These are phyloP conservation scores for Galerina marginata DNA, from an alignment of 768 basidiomycete genomes.

Conservation along the genomic window DNA sequence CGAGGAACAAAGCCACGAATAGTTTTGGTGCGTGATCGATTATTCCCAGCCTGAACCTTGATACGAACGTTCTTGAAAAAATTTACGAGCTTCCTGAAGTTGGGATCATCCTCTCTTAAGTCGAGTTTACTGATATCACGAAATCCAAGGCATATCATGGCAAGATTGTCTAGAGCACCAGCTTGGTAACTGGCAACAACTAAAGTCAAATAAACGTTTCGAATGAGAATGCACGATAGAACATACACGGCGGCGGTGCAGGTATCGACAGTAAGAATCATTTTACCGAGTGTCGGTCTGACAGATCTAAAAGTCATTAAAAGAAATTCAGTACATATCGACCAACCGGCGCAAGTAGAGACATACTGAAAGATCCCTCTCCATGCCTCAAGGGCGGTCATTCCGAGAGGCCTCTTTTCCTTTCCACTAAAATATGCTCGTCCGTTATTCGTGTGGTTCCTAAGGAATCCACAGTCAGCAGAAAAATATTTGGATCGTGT, in stretches of 20 bases:
- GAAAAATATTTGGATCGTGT: not conserved
- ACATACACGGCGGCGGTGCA: conserved; percentile 51
- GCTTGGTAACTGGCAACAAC: conserved; percentile 30
- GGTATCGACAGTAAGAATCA: conserved; percentile 54
- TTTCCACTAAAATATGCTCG: conserved; percentile 45
- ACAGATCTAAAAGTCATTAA: conserved; percentile 42
- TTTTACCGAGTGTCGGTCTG: conserved; percentile 43
- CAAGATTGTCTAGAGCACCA: conserved; percentile 37
- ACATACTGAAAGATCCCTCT: conserved; percentile 57
- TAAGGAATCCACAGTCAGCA: conserved; percentile 15
- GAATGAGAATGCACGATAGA: not conserved
- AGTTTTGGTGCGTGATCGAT: conserved; percentile 32
- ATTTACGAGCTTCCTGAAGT: conserved; percentile 38
- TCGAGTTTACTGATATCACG: conserved; percentile 35
- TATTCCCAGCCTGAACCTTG: conserved; percentile 29
- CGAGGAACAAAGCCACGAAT: conserved; percentile 40
- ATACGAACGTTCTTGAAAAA: conserved; percentile 44
- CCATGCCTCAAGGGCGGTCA: conserved; percentile 46
- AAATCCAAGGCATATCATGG: conserved; percentile 32
- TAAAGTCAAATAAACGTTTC: not conserved
- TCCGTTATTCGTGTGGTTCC: conserved; percentile 50
- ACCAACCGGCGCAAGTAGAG: not conserved
- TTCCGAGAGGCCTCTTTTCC: not conserved
- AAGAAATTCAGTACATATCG: not conserved
- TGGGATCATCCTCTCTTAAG: conserved; percentile 22